phyloP scores from a whole-genome alignment of 1,284 basidiomycete genomes.

The Stereum hirsutum region DNA sequence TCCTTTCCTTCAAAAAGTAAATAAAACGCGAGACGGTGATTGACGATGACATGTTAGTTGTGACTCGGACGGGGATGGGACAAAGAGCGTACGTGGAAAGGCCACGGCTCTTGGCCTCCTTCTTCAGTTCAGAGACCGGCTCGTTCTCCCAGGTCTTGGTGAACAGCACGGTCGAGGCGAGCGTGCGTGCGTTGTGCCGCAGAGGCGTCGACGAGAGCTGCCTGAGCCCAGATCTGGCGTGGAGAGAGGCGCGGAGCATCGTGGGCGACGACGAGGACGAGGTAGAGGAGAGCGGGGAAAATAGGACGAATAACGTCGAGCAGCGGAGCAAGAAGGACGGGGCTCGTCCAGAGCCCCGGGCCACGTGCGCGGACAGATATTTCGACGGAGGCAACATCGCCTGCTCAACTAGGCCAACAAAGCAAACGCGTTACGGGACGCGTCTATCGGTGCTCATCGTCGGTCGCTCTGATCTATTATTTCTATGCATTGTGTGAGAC shows the following conservation, averaged over 20 bases:
- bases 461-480: no score
- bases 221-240: slow-evolving; percentile 13
- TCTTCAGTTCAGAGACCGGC: slow-evolving; percentile 49
- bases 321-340: not conserved
- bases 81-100: slow-evolving; percentile 44
- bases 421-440: no score
- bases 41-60: slow-evolving; percentile 3
- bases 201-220: slow-evolving; percentile 7
- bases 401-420: no score
- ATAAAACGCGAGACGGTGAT: slow-evolving; percentile 1
- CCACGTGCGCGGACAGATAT: not conserved
- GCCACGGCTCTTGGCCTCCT: slow-evolving; percentile 57
- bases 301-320: not conserved
- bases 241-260: slow-evolving; percentile 29
- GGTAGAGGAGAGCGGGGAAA: not conserved
- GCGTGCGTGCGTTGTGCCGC: slow-evolving; percentile 17
- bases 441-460: no score
- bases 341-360: no score
- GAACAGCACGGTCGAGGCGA: slow-evolving; percentile 64
- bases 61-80: not conserved
- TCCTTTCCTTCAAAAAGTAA: slow-evolving; percentile 34
- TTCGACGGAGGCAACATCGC: no score
- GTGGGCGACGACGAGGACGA: slow-evolving; percentile 1
- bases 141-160: slow-evolving; percentile 57
- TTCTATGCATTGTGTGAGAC: no score